Evolutionary conservation across 73 alveolate genomes (phyloP).

Genomic region (Paramecium primaurelia): DNA sequence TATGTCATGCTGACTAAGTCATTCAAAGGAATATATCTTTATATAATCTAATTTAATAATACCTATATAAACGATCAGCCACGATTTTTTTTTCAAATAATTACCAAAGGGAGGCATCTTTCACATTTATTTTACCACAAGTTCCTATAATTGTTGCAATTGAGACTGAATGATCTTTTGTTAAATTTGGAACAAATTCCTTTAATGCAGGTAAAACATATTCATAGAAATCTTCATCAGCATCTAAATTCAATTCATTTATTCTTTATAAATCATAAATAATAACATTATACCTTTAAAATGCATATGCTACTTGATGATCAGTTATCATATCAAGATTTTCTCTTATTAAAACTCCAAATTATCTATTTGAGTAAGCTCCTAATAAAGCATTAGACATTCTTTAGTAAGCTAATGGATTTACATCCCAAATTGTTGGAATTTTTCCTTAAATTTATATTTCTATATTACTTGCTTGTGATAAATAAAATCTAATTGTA

Average conservation of each 20-base stretch:
- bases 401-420: background rate
- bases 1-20: constrained; percentile 7
- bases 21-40: constrained; percentile 27
- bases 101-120: constrained; percentile 15
- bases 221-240: constrained; percentile 23
- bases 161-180: constrained; percentile 35
- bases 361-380: background rate
- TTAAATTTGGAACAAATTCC: constrained; percentile 11
- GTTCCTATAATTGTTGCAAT: background rate
- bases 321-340: constrained; percentile 15
- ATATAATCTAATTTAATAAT: background rate
- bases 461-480: background rate
- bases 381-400: constrained; percentile 2
- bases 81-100: constrained; percentile 31
- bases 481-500: background rate
- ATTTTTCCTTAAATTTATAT: background rate
- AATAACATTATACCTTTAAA: background rate
- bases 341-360: constrained; percentile 32
- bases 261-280: background rate
- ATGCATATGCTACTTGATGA: constrained; percentile 31
- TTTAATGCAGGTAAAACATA: background rate
- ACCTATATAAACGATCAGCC: constrained; percentile 25
- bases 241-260: constrained; percentile 16
- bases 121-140: constrained; percentile 29
- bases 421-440: background rate